Evolutionary conservation across 2,329 filamentous ascomycete species (phyloP), one percentile per base, ranked within the genome.

Genomic region (Xylariaceae sp.): DNA sequence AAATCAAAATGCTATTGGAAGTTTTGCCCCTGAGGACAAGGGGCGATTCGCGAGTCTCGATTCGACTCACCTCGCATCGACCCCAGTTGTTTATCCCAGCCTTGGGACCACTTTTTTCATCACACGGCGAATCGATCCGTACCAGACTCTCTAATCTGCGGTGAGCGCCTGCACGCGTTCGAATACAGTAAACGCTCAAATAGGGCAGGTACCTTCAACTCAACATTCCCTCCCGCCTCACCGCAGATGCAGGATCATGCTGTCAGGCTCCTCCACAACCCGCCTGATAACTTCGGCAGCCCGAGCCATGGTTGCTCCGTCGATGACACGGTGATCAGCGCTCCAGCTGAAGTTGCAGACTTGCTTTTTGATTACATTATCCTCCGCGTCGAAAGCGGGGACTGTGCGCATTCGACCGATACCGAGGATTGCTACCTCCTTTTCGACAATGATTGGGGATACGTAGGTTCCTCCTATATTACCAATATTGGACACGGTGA

Each of bases 401-500:
- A 96, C 83, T 1, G 84, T 82, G 67, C 87, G 88, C 73, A 92
- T 85, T 66, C 89, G 86, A 4, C 94, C 94, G 35, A 99, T 81
- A 9, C 93, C 94, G 34, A 99, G 75, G 70, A 99, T 99, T 7
- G 90, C 92, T 8, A 97, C 89, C 75, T 97, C 92, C 48, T 85
- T 88, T 63, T 92, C 88, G 51, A 96, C 90, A 67, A 99, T 90
- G 53, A 99, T 89, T 1, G 94, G 94, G 35, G 88, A 87, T 51
- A 97, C 86, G 68, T 96, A 96, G 1, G 90, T 94, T 34, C 94
- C 94, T 57, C 94, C 94, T 51, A 99, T 91, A 67, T 87, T 96
- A 51, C 94, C 94, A 67, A 99, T 96, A 73, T 99, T 99, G 68
- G 92, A 96, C 53, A 99, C 86, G 0, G 94, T 97, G 69, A 99